These are phyloP conservation scores for Penicillium canariense DNA, from an alignment of 495 filamentous ascomycete species.

Conservation along the genomic window DNA sequence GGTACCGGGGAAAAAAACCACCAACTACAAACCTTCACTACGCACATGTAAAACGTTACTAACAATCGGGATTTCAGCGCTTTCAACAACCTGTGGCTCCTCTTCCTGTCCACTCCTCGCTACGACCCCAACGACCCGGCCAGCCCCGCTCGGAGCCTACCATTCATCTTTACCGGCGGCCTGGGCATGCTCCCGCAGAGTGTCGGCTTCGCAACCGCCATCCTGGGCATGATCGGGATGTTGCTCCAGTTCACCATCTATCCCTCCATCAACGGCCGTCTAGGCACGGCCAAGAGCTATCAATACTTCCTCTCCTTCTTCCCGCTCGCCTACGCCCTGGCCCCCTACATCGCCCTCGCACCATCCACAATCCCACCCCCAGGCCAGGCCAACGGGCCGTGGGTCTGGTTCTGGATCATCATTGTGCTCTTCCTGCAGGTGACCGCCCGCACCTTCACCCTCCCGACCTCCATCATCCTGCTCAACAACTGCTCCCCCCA, in stretches of 20 bases:
- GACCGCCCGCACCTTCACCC: constrained; percentile 75
- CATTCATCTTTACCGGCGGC: constrained; percentile 78
- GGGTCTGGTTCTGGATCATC: constrained; percentile 68
- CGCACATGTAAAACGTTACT: no score
- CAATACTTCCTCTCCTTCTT: constrained; percentile 68
- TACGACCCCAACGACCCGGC: constrained; percentile 51
- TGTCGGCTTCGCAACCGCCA: constrained; percentile 75
- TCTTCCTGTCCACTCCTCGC: constrained; percentile 79
- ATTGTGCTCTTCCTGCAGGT: constrained; percentile 70
- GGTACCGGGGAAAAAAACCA: no score
- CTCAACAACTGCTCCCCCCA: constrained; percentile 84
- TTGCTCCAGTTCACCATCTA: constrained; percentile 75
- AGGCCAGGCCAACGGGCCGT: constrained; percentile 59
- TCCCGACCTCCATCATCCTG: constrained; percentile 73
- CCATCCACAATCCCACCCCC: constrained; percentile 61
- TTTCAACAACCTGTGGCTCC: constrained; percentile 81
- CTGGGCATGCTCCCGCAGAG: constrained; percentile 70
- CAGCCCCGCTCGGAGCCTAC: constrained; percentile 46
- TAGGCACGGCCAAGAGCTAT: constrained; percentile 69
- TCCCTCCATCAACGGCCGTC: constrained; percentile 60
- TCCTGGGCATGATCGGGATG: constrained; percentile 76
- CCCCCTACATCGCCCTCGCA: constrained; percentile 70
- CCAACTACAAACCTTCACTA: no score
- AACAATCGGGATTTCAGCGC: constrained; percentile 34
- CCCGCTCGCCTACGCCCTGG: constrained; percentile 67